These are phyloP conservation scores for Kwoniella sp. DNA, from an alignment of 768 basidiomycete species.

Conservation along the genomic window DNA sequence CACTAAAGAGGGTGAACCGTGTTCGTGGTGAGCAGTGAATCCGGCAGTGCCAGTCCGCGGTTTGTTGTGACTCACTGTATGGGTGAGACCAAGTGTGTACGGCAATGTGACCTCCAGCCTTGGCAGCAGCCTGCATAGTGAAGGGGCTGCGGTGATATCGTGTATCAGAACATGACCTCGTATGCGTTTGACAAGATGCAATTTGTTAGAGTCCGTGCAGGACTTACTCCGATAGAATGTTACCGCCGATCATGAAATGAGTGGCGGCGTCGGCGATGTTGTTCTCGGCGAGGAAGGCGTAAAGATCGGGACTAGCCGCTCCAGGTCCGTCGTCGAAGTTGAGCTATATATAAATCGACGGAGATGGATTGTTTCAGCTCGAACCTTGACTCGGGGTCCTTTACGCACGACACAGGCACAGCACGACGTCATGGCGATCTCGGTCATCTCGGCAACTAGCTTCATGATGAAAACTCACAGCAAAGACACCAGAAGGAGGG, in stretches of 20 bases:
- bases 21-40: no score
- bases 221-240: constrained; percentile 64
- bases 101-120: constrained; percentile 54
- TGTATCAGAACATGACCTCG: no score
- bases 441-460: not conserved
- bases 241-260: constrained; percentile 85
- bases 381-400: not conserved
- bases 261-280: constrained; percentile 64
- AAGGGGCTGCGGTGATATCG: constrained; percentile 59
- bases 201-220: not conserved
- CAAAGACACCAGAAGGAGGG: constrained; percentile 71
- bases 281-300: constrained; percentile 69
- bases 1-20: constrained; percentile 35
- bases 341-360: constrained; percentile 17
- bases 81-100: constrained; percentile 57
- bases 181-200: not conserved
- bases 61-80: constrained; percentile 52
- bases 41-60: no score
- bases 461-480: constrained; percentile 29
- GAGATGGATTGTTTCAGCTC: not conserved
- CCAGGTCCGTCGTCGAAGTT: constrained; percentile 55
- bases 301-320: constrained; percentile 59
- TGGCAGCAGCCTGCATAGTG: constrained; percentile 64
- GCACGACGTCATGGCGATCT: not conserved
- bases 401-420: not conserved